phyloP scores from a whole-genome alignment of 345 rosid species.

The Raphanus raphanistrum region DNA sequence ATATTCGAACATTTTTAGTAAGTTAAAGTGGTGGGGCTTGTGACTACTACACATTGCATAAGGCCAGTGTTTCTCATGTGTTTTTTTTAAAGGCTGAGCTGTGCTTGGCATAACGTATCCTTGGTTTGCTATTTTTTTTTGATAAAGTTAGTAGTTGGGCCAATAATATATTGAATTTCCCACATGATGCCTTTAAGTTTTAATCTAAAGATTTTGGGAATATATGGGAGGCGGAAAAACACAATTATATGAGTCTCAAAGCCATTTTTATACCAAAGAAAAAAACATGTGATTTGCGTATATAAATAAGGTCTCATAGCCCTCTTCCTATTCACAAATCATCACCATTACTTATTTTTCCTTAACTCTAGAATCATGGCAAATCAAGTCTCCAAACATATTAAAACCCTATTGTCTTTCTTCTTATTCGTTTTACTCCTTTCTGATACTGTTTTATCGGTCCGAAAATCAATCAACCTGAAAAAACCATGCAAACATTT shows the following conservation, averaged over 20 bases:
- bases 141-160: not conserved
- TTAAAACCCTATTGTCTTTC: not conserved
- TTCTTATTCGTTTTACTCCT: not conserved
- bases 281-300: not conserved
- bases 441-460: not conserved
- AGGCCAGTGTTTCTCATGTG: not conserved
- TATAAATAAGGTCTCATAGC: not conserved
- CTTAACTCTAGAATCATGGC: not conserved
- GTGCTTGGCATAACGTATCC: not conserved
- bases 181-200: not conserved
- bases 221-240: not conserved
- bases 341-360: not conserved
- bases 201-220: not conserved
- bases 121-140: not conserved
- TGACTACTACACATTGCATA: not conserved
- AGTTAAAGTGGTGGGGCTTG: not conserved
- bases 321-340: not conserved
- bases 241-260: not conserved
- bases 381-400: not conserved
- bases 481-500: conserved; percentile 13
- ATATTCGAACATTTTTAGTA: not conserved
- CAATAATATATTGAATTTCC: not conserved
- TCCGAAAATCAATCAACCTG: not conserved
- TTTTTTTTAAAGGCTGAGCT: not conserved
- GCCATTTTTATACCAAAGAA: not conserved